Percentiles rank a stretch among this genome's conserved stretches.
Conservation (phyloP, 331 rosid genomes). For the Acacia pycnantha region DNA sequence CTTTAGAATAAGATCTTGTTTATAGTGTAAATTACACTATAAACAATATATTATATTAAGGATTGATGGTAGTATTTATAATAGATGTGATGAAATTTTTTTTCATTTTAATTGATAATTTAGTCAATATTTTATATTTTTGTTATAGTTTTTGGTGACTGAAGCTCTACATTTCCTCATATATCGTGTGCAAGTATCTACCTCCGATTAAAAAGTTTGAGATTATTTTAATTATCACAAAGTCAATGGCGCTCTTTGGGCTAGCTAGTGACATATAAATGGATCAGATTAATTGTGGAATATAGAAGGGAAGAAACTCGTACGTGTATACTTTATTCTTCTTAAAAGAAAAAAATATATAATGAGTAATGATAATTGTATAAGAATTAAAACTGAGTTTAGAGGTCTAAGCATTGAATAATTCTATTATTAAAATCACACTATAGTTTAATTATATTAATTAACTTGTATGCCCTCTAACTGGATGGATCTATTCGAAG, state of each 20-base stretch:
- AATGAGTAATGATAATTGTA: not conserved
- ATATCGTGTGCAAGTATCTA: not conserved
- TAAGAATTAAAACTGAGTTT: not conserved
- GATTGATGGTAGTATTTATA: no score
- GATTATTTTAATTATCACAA: not conserved
- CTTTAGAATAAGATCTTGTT: no score
- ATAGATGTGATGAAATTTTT: no score
- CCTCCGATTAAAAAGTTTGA: not conserved
- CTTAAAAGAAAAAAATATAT: not conserved
- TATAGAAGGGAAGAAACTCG: not conserved
- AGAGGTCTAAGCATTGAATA: conserved; percentile 15
- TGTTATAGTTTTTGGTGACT: not conserved
- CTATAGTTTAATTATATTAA: not conserved
- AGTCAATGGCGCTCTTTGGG: not conserved
- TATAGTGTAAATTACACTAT: no score
- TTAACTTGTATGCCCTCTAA: not conserved
- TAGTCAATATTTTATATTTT: not conserved
- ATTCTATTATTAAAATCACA: not conserved
- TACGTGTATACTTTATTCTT: not conserved
- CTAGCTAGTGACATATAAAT: not conserved
- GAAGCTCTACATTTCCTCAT: not conserved
- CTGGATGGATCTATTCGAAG: conserved; percentile 42
- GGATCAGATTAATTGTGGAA: not conserved
- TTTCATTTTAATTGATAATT: not conserved
- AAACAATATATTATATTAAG: no score